Evolutionary conservation across 352 stramenopile species (phyloP).

Genomic region (Phytophthora brassicae): DNA sequence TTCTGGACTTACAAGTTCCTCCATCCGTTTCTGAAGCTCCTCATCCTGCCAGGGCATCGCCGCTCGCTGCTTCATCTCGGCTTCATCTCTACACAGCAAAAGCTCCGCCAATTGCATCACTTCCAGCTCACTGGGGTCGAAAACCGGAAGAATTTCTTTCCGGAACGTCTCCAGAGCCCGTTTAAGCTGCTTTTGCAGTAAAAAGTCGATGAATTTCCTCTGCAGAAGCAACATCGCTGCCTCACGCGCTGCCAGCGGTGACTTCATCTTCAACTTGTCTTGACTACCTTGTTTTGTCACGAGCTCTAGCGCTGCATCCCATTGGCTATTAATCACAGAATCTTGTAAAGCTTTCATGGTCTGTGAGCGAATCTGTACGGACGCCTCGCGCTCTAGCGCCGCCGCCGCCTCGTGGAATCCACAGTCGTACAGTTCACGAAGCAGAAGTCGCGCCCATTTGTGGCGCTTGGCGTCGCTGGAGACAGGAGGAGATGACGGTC

Average conservation of each 20-base stretch:
- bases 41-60: slow-evolving; percentile 46
- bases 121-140: slow-evolving; percentile 46
- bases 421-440: slow-evolving; percentile 79
- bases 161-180: slow-evolving; percentile 61
- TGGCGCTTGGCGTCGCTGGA: not conserved
- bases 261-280: slow-evolving; percentile 44
- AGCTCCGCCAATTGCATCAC: slow-evolving; percentile 54
- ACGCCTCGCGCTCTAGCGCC: slow-evolving; percentile 60
- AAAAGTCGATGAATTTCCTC: slow-evolving; percentile 63
- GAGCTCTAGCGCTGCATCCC: slow-evolving; percentile 57
- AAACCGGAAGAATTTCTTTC: slow-evolving; percentile 60
- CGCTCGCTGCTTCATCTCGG: slow-evolving; percentile 38
- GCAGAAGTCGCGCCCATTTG: slow-evolving; percentile 74
- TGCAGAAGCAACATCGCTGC: slow-evolving; percentile 59
- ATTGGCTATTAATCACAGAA: slow-evolving; percentile 41
- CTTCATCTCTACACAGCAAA: slow-evolving; percentile 52
- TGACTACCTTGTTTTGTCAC: slow-evolving; percentile 32
- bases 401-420: slow-evolving; percentile 44
- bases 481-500: not conserved
- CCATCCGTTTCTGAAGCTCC: slow-evolving; percentile 48
- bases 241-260: slow-evolving; percentile 34
- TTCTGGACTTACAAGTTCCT: slow-evolving; percentile 60
- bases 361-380: slow-evolving; percentile 51
- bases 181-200: slow-evolving; percentile 42
- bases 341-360: slow-evolving; percentile 56